phyloP scores from a whole-genome alignment of 495 filamentous ascomycete genomes.

The Massariosphaeria phaeospora region DNA sequence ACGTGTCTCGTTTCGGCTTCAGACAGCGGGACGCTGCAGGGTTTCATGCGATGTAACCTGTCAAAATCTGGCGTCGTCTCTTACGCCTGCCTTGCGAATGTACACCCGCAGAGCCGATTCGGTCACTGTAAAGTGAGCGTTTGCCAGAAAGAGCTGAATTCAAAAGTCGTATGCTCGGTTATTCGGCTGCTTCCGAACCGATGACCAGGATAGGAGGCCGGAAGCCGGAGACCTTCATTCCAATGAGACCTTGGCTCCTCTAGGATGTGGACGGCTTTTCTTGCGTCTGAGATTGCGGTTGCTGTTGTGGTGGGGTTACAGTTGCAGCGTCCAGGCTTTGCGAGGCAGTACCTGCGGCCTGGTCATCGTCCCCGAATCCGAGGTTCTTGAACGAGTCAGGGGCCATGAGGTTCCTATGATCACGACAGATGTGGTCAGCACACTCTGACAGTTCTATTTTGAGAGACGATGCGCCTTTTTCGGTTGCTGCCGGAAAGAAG shows the following conservation, averaged over 20 bases:
- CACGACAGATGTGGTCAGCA: conserved; percentile 10
- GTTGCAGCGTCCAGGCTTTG: conserved; percentile 7
- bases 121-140: conserved; percentile 5
- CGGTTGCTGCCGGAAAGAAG: conserved; percentile 14
- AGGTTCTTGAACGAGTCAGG: conserved; percentile 89
- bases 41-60: conserved; percentile 21
- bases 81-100: neutral
- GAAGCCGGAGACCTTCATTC: conserved; percentile 28
- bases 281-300: conserved; percentile 7
- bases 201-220: conserved; percentile 15
- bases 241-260: conserved; percentile 15
- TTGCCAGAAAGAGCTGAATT: neutral
- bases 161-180: conserved; percentile 9
- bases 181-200: conserved; percentile 26
- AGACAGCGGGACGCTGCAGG: conserved; percentile 18
- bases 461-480: conserved; percentile 8
- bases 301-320: conserved; percentile 25
- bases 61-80: conserved; percentile 22
- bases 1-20: conserved; percentile 12
- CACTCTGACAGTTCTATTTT: conserved; percentile 6
- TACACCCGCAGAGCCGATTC: neutral
- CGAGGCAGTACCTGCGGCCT: conserved; percentile 16
- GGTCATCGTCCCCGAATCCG: conserved; percentile 63
- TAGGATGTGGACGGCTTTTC: conserved; percentile 19
- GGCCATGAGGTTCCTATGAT: conserved; percentile 82